Conservation (phyloP, 2,329 filamentous ascomycete species). For the Xenoacremonium recifei region DNA sequence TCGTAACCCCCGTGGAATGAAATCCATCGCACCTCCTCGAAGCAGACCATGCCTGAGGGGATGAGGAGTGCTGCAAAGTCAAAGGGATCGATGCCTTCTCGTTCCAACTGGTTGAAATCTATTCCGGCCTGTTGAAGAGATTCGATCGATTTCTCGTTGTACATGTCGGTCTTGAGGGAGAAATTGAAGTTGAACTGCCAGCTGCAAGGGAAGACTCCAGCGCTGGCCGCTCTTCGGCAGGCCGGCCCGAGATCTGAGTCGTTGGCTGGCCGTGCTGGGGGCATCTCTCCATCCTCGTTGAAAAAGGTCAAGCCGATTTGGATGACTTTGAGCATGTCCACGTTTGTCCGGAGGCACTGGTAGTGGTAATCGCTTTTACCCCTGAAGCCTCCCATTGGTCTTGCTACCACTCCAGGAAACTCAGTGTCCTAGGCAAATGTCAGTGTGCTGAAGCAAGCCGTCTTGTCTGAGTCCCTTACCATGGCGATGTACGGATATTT, state of each 20-base stretch:
- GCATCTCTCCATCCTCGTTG: constrained; percentile 83
- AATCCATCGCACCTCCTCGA: constrained; percentile 90
- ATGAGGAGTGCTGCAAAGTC: constrained; percentile 89
- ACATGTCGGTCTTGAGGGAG: constrained; percentile 94
- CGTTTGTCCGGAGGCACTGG: constrained; percentile 94
- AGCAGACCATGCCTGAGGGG: constrained; percentile 85
- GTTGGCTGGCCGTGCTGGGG: constrained; percentile 61
- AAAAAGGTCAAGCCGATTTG: constrained; percentile 95
- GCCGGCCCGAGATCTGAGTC: constrained; percentile 38
- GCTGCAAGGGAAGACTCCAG: constrained; percentile 71
- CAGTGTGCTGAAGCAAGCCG: constrained; percentile 13
- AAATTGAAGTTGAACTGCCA: constrained; percentile 99
- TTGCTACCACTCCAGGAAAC: constrained; percentile 94
- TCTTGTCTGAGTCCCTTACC: constrained; percentile 55
- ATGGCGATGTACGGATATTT: constrained; percentile 96
- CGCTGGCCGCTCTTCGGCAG: constrained; percentile 39
- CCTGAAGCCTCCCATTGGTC: constrained; percentile 90
- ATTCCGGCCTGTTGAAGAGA: constrained; percentile 90
- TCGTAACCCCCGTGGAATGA: constrained; percentile 98
- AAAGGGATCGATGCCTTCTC: constrained; percentile 85
- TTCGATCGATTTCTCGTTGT: constrained; percentile 90
- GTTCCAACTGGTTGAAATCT: constrained; percentile 80
- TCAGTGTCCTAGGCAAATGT: constrained; percentile 74
- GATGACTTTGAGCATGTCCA: constrained; percentile 96
- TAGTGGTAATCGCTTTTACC: constrained; percentile 99